A percentile compares a stretch with the other conserved stretches of the same genome.
These are phyloP conservation scores for Ensete glaucum DNA, from an alignment of 176 grass and related monocot species.

Conservation along the genomic window DNA sequence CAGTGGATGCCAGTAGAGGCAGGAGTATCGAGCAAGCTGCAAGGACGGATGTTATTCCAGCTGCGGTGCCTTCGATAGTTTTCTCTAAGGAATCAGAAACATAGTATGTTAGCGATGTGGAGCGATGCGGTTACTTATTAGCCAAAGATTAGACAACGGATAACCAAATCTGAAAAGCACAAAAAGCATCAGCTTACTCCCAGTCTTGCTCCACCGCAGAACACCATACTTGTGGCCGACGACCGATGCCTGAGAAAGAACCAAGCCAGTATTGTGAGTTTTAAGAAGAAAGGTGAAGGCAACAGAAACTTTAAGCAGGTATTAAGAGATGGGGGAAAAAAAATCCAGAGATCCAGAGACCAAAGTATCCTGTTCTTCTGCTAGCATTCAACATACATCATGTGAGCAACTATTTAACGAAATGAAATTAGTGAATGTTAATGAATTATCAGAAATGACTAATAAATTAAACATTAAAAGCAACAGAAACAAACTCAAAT, in stretches of 20 bases:
- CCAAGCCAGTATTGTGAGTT: neutral
- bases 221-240: slow-evolving; percentile 88
- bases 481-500: neutral
- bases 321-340: no score
- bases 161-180: neutral
- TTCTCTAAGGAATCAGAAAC: slow-evolving; percentile 43
- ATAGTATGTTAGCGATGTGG: neutral
- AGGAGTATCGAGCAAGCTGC: slow-evolving; percentile 69
- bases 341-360: no score
- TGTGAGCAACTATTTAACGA: neutral
- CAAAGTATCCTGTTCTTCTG: neutral
- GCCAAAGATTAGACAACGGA: neutral
- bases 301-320: no score
- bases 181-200: slow-evolving; percentile 48
- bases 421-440: neutral
- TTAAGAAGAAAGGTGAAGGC: no score
- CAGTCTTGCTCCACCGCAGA: slow-evolving; percentile 93
- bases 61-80: slow-evolving; percentile 94
- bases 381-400: neutral
- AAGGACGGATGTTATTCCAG: slow-evolving; percentile 84
- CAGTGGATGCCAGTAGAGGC: slow-evolving; percentile 69
- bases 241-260: slow-evolving; percentile 71
- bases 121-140: neutral
- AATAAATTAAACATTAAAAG: neutral
- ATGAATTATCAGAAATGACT: neutral